These are phyloP conservation scores for Logfia minima DNA, from an alignment of 129 eudicot species.

Conservation along the genomic window DNA sequence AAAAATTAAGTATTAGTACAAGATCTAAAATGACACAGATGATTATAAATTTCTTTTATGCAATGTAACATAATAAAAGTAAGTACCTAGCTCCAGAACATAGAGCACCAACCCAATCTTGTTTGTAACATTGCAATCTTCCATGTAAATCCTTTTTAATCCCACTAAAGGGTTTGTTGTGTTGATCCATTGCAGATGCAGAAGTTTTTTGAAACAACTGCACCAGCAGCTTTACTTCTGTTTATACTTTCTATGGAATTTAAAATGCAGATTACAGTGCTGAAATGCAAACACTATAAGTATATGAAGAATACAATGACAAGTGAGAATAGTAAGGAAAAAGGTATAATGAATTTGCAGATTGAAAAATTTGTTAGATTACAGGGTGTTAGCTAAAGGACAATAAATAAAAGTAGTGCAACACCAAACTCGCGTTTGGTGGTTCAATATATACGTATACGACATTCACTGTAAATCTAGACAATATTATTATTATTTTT, in stretches of 20 bases:
- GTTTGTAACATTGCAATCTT: conserved; percentile 62
- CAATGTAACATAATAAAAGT: not conserved
- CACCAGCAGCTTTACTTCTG: not conserved
- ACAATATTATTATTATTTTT: no score
- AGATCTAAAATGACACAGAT: not conserved
- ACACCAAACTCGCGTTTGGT: conserved; percentile 18
- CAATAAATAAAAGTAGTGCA: conserved; percentile 4
- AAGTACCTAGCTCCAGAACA: conserved; percentile 65
- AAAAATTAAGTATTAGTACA: not conserved
- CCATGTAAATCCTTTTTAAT: conserved; percentile 61
- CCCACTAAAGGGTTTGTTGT: conserved; percentile 66
- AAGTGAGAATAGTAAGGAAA: not conserved
- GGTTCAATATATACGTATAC: not conserved
- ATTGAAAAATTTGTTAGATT: conserved; percentile 16
- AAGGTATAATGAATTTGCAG: not conserved
- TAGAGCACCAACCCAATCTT: conserved; percentile 66
- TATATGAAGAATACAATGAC: not conserved
- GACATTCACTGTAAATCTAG: not conserved
- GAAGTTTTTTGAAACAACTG: not conserved
- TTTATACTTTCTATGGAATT: not conserved
- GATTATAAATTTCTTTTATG: no score
- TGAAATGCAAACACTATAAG: not conserved
- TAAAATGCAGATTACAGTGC: not conserved
- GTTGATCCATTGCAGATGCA: conserved; percentile 43
- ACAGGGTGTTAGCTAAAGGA: conserved; percentile 25